Evolutionary conservation across 164 flowering plant species (phyloP).

Genomic region (Vitis cinerea): DNA sequence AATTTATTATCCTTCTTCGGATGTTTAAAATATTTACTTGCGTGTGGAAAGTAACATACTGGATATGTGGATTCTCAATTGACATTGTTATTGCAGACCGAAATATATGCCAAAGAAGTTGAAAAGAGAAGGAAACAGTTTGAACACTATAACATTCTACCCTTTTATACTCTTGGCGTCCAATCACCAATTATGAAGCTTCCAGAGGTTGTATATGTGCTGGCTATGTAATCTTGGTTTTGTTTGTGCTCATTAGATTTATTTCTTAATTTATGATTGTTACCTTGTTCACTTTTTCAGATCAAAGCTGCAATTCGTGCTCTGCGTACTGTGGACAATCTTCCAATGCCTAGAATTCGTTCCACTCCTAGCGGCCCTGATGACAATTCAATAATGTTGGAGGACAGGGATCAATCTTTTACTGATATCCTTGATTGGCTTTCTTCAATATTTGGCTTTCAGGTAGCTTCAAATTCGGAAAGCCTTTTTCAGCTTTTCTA

Average conservation of each 20-base stretch:
- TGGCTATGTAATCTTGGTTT: conserved; percentile 3
- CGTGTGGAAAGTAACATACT: conserved; percentile 4
- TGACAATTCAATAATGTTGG: conserved; percentile 20
- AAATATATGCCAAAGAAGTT: conserved; percentile 67
- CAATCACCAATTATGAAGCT: conserved; percentile 88
- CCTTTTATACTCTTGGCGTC: conserved; percentile 65
- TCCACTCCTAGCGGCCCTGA: conserved; percentile 16
- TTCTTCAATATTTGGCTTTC: conserved; percentile 83
- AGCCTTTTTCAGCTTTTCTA: not conserved
- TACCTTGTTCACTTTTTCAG: conserved; percentile 29
- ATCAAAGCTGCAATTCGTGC: conserved; percentile 86
- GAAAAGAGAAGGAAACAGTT: conserved; percentile 62
- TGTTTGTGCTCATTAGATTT: not conserved
- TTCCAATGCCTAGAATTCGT: conserved; percentile 52
- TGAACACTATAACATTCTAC: conserved; percentile 86
- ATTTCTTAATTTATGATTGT: not conserved
- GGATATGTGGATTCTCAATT: not conserved
- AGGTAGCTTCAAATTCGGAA: conserved; percentile 43
- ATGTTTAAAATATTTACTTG: not conserved
- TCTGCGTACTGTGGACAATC: conserved; percentile 57
- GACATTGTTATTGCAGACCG: conserved; percentile 47
- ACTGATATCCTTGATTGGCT: conserved; percentile 96
- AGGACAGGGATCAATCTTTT: conserved; percentile 44
- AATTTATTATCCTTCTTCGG: not conserved
- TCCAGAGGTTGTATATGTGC: conserved; percentile 68